Evolutionary conservation across 768 basidiomycete species (phyloP).

Genomic region (Cystobasidium ongulense): DNA sequence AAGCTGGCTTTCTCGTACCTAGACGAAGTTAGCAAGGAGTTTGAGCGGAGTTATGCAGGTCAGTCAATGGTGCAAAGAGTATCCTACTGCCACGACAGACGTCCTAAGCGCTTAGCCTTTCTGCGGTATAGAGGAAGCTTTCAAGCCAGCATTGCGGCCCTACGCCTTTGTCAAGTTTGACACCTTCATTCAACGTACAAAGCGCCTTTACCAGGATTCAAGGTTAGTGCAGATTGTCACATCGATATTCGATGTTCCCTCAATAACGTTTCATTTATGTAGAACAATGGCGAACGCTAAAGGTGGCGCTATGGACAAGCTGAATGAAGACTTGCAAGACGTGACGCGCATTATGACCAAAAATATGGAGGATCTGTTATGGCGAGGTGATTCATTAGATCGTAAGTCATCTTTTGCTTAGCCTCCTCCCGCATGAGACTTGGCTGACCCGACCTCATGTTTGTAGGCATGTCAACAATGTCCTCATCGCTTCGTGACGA

Average conservation of each 20-base stretch:
- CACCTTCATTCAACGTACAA: constrained; percentile 97
- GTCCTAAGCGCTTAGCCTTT: not conserved
- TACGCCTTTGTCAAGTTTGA: constrained; percentile 99
- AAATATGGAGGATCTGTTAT: constrained; percentile 98
- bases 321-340: constrained; percentile 94
- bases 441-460: not conserved
- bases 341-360: constrained; percentile 99
- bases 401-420: constrained; percentile 52
- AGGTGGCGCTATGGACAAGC: constrained; percentile 57
- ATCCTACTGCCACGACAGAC: not conserved
- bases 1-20: constrained; percentile 96
- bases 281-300: constrained; percentile 29
- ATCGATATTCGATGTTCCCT: too few relatives aligned
- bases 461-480: constrained; percentile 71
- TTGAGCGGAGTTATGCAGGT: constrained; percentile 69
- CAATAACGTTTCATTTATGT: not conserved
- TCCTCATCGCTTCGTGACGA: constrained; percentile 89
- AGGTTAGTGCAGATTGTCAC: constrained; percentile 61
- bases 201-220: constrained; percentile 87
- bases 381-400: constrained; percentile 95
- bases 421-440: not conserved
- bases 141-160: constrained; percentile 86
- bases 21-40: constrained; percentile 94
- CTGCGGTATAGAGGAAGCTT: constrained; percentile 43
- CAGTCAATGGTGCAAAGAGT: not conserved